A percentile compares a stretch with the other conserved stretches of the same genome.
phyloP scores from a whole-genome alignment of 345 rosid species.

The Gossypium ekmanianum region DNA sequence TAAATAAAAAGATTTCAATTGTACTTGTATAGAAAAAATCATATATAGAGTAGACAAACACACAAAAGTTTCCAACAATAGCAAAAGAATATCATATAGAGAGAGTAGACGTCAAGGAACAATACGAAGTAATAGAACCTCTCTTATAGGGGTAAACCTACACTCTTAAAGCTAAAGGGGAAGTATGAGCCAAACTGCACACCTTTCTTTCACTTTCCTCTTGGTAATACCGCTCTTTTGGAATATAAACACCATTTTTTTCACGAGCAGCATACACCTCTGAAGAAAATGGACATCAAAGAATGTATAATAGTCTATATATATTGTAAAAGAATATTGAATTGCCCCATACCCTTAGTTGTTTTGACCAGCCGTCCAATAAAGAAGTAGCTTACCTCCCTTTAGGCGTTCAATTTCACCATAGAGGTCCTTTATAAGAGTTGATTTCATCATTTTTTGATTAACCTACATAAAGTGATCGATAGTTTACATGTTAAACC shows the following conservation, averaged over 20 bases:
- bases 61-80: neutral
- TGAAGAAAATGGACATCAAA: slow-evolving; percentile 23
- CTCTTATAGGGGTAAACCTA: neutral
- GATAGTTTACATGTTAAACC: neutral
- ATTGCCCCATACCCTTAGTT: neutral
- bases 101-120: neutral
- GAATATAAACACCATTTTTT: slow-evolving; percentile 94
- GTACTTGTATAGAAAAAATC: neutral
- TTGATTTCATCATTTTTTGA: slow-evolving; percentile 99
- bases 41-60: neutral
- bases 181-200: slow-evolving; percentile 1
- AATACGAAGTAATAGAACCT: neutral
- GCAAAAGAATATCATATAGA: neutral
- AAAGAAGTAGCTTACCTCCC: slow-evolving; percentile 54
- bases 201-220: slow-evolving; percentile 99
- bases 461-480: slow-evolving; percentile 51
- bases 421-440: slow-evolving; percentile 95
- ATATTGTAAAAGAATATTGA: neutral
- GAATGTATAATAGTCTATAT: slow-evolving; percentile 8
- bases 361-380: neutral
- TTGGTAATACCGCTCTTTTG: slow-evolving; percentile 90
- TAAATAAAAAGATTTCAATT: neutral
- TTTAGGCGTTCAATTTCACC: slow-evolving; percentile 98
- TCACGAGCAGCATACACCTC: slow-evolving; percentile 99
- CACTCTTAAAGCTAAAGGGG: neutral